A percentile compares a stretch with the other conserved stretches of the same genome.
These are phyloP conservation scores for Torulaspora franciscae DNA, from an alignment of 805 yeast species.

Conservation along the genomic window DNA sequence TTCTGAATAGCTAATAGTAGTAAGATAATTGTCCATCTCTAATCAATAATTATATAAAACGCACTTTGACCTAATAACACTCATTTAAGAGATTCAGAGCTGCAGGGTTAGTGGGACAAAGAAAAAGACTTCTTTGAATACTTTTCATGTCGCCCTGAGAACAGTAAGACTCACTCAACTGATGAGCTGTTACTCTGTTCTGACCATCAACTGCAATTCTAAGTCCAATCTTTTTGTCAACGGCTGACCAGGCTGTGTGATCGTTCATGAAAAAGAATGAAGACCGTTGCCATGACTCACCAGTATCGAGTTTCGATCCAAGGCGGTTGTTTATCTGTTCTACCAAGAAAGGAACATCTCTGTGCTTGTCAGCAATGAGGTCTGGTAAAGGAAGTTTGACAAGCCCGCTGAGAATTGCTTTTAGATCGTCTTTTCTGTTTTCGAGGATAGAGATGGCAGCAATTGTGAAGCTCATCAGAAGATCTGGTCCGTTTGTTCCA, in stretches of 20 bases:
- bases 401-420: conserved; percentile 63
- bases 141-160: conserved; percentile 46
- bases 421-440: conserved; percentile 50
- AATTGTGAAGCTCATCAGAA: conserved; percentile 62
- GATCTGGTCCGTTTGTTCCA: conserved; percentile 58
- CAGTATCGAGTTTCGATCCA: conserved; percentile 17
- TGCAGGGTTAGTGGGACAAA: conserved; percentile 49
- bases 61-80: conserved; percentile 25
- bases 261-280: conserved; percentile 74
- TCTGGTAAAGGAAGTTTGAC: conserved; percentile 44
- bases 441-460: conserved; percentile 77
- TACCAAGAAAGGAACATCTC: conserved; percentile 55
- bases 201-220: conserved; percentile 51
- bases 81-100: conserved; percentile 31
- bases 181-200: conserved; percentile 44
- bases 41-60: background rate
- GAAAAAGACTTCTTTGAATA: conserved; percentile 62
- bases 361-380: conserved; percentile 46
- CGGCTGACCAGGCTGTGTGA: conserved; percentile 60
- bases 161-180: conserved; percentile 48
- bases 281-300: conserved; percentile 55
- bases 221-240: conserved; percentile 53
- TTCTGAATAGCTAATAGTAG: background rate
- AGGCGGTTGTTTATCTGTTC: conserved; percentile 47
- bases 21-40: background rate